Conservation (phyloP, 2,329 filamentous ascomycete species). For the Aureobasidium pullulans region DNA sequence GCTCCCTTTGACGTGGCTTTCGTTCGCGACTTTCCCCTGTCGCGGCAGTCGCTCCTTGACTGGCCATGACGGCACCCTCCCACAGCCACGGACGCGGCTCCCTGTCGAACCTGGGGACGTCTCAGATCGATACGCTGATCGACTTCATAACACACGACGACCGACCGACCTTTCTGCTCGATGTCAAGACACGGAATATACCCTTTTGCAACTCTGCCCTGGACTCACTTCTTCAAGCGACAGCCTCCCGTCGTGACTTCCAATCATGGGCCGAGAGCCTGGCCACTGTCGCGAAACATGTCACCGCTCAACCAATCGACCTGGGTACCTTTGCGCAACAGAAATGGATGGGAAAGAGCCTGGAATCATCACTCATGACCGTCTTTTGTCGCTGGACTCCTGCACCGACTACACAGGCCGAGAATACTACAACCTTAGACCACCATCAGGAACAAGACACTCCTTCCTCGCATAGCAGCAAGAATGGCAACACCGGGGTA, state of each 20-base stretch:
- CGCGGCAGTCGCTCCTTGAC: neutral
- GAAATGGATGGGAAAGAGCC: conserved; percentile 6
- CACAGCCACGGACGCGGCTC: neutral
- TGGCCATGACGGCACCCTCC: neutral
- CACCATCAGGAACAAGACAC: neutral
- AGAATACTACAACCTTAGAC: neutral
- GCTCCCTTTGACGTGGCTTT: neutral
- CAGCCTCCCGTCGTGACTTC: neutral
- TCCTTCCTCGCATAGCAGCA: neutral
- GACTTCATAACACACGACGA: conserved; percentile 8
- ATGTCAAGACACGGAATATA: neutral
- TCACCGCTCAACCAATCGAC: neutral
- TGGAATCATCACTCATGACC: neutral
- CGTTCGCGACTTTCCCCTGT: neutral
- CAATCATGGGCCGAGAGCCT: neutral
- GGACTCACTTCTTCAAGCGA: neutral
- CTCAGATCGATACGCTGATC: neutral
- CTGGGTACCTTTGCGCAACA: neutral
- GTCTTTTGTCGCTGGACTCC: conserved; percentile 5
- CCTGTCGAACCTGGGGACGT: neutral
- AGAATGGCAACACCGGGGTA: neutral
- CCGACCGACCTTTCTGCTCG: conserved; percentile 7
- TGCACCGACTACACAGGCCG: neutral
- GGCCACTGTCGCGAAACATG: neutral
- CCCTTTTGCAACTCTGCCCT: conserved; percentile 4